Evolutionary conservation across 2,329 filamentous ascomycete species (phyloP).

Genomic region (Ophiocordyceps australis): DNA sequence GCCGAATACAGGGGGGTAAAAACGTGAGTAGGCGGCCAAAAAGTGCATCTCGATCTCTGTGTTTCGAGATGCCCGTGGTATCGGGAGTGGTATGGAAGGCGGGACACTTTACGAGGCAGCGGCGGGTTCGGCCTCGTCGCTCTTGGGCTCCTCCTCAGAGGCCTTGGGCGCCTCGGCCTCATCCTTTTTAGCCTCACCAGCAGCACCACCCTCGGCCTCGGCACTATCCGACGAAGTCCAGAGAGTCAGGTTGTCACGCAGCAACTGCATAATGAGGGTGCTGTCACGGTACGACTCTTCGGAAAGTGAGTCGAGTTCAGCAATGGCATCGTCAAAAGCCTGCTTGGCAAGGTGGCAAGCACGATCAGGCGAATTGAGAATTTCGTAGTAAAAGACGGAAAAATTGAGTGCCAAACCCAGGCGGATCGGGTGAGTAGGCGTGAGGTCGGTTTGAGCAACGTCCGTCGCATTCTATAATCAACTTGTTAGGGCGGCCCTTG

Average conservation of each 20-base stretch:
- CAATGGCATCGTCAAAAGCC: conserved; percentile 96
- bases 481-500: too few species aligned
- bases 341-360: conserved; percentile 98
- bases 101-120: conserved; percentile 32
- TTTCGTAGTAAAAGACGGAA: conserved; percentile 99
- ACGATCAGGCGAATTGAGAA: conserved; percentile 92
- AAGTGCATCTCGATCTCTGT: conserved; percentile 15
- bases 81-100: conserved; percentile 11
- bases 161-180: conserved; percentile 25
- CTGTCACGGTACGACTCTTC: conserved; percentile 98
- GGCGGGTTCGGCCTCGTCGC: conserved; percentile 22
- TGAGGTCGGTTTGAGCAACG: conserved; percentile 93
- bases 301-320: conserved; percentile 91
- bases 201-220: conserved; percentile 50
- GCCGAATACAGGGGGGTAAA: conserved; percentile 4
- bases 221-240: conserved; percentile 89
- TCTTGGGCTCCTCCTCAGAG: conserved; percentile 24
- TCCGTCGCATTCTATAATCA: conserved; percentile 70
- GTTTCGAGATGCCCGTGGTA: conserved; percentile 19
- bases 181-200: conserved; percentile 42
- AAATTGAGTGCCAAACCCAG: conserved; percentile 97
- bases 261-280: conserved; percentile 97
- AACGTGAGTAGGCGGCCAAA: conserved; percentile 8
- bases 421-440: conserved; percentile 93
- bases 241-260: conserved; percentile 94